Base-by-base conservation (phyloP, 495 filamentous ascomycete species). In the Baudoinia panamericana region DNA sequence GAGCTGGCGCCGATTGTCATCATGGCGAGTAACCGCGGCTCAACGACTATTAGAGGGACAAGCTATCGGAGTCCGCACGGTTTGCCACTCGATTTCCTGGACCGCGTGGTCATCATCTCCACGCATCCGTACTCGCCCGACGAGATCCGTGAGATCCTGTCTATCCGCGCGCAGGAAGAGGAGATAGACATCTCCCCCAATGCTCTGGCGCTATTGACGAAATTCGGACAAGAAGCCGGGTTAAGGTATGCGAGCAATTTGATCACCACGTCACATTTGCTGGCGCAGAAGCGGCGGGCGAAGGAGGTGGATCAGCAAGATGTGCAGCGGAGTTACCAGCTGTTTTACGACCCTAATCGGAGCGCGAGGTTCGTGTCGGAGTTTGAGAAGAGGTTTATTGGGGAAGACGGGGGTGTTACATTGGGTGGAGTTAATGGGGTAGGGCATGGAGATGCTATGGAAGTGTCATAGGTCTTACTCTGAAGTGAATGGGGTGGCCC, bases 21-120 rank as follows among this genome's bases (percentile, higher is more conserved):
- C 62, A 95, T 99, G 86, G 90, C 90, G n/a, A 90, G 82, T 70
- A 99, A 99, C 62, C 72, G 90, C 22, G 90, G 90, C 38, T 75
- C 86, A 53, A 79, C 88, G n/a, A 73, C 75, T 34, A 94, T 99
- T 50, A 73, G 92, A 9, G 90, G 92, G 23, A 99, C 92, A 23
- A 84, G 78, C 51, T 90, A 93, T 63, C 78, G 73, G 41, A 84
- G 80, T 42, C 88, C 90, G 1, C 90, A 96, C 60, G 90, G 90
- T 2, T 63, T 99, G 4, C 90, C 92, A 0, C 76, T 95, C 21
- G 90, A 99, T 58, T 93, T 99, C 65, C 73, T 96, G 7, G 90
- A 96, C 55, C 82, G 92, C 11, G 80, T 95, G 24, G 82, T 93
- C 39, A 99, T 99, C 58, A 83, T 96, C 54, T 88, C 84, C 68